phyloP scores from a whole-genome alignment of 2,329 filamentous ascomycete genomes.

The Arthrinium phaeospermum region DNA sequence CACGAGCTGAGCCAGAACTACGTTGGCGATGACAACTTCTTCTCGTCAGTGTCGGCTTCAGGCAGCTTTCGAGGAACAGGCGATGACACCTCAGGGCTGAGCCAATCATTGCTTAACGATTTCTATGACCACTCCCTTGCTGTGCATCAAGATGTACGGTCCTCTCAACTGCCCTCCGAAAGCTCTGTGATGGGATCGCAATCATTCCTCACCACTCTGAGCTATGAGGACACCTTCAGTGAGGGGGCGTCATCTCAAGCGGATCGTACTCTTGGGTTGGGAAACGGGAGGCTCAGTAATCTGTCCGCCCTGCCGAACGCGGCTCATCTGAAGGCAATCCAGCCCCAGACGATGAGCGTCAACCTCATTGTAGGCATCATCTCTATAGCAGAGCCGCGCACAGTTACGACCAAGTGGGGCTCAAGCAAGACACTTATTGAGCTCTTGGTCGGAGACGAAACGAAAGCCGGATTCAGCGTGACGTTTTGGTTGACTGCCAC shows the following conservation, averaged over 20 bases:
- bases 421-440: conserved; percentile 71
- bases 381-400: conserved; percentile 69
- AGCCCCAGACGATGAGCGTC: conserved; percentile 81
- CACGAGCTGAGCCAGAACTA: conserved; percentile 42
- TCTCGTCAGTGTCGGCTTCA: conserved; percentile 39
- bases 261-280: conserved; percentile 30
- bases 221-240: conserved; percentile 38
- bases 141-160: conserved; percentile 68
- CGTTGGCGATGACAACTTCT: conserved; percentile 50
- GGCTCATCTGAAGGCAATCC: conserved; percentile 66
- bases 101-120: conserved; percentile 54
- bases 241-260: conserved; percentile 30
- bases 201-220: conserved; percentile 45
- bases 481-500: conserved; percentile 76
- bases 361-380: conserved; percentile 84
- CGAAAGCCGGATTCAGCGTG: conserved; percentile 77
- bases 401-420: conserved; percentile 71
- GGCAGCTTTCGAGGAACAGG: conserved; percentile 26
- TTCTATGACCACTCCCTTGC: conserved; percentile 83
- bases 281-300: conserved; percentile 58
- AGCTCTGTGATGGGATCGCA: conserved; percentile 38
- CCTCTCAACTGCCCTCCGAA: conserved; percentile 59
- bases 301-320: conserved; percentile 75
- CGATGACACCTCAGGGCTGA: neutral
- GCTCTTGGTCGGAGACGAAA: conserved; percentile 84